Base-by-base conservation (phyloP, 192 early-diverging fungal genomes). In the Geranomyces variabilis region DNA sequence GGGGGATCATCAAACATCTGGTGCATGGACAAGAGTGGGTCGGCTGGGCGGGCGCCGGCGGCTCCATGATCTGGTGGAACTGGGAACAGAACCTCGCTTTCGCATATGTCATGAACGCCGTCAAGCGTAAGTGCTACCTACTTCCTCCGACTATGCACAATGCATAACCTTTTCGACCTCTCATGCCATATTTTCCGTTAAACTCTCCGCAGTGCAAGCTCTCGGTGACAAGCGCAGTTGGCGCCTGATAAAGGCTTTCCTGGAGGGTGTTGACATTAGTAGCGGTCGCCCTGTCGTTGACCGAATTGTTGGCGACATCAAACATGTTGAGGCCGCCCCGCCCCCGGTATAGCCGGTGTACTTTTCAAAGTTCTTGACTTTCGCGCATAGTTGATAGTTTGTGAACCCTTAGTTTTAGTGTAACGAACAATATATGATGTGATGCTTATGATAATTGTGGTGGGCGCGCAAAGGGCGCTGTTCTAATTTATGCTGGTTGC, bases 31-130 rank as follows among this genome's bases (percentile, higher is more conserved):
- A 67, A 8, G 45, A 28, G 5, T 84, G 77, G 77, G 45, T 81
- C 47, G 88, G 89, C 19, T 90, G 89, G 89, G 82, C 80, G 3
- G 90, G 90, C 1, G 80, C 80, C 5, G 89, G 90, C 8, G 90
- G 90, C 0, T 80, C 77, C 30, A 66, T 89, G 56, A 75, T 86
- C 21, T 60, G 68, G 73, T 91, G 83, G 79, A 88, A 90, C 61
- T 75, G 66, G 1, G 80, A 88, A 30, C 76, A 83, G 21, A 76
- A 79, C 29, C 78, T 90, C 47, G 79, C 81, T 0, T 89, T 90
- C 33, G 71, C 80, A 0, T 91, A 89, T 66, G 79, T 81, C 21
- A 83, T 81, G 69, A 90, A 90, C 56, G 57, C 56, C 17, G 46
- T 70, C 14, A 70, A 70, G 28, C 19, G 44, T 28, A 15, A 44